Conservation (phyloP, 106 monocot species). For the Narthecium ossifragum region DNA sequence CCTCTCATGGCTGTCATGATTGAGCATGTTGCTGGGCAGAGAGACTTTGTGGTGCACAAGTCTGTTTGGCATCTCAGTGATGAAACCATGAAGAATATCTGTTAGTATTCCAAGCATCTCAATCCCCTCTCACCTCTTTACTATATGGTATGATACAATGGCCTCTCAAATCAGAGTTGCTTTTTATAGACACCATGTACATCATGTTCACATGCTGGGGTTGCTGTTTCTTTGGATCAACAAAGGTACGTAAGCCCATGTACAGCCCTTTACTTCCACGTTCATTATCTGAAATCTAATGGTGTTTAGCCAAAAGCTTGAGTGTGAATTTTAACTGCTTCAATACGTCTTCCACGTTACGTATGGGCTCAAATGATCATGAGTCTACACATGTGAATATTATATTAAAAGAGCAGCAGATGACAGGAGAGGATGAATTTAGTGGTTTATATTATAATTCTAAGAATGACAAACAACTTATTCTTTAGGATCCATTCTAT, state of each 20-base stretch:
- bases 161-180: too few species aligned
- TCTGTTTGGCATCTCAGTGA: slow-evolving; percentile 89
- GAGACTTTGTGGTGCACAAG: slow-evolving; percentile 69
- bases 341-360: too few species aligned
- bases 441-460: neutral
- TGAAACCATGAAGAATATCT: slow-evolving; percentile 59
- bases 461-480: neutral
- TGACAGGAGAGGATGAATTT: neutral
- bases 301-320: too few species aligned
- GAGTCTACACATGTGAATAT: too few species aligned
- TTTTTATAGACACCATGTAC: slow-evolving; percentile 71
- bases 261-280: too few species aligned
- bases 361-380: too few species aligned
- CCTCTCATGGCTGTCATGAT: slow-evolving; percentile 85
- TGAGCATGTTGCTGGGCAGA: slow-evolving; percentile 50
- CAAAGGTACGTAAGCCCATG: slow-evolving; percentile 56
- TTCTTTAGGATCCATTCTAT: slow-evolving; percentile 79
- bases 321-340: too few species aligned
- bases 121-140: neutral
- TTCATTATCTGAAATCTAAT: too few species aligned
- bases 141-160: neutral
- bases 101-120: slow-evolving; percentile 27
- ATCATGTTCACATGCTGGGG: slow-evolving; percentile 94
- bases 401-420: neutral
- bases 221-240: slow-evolving; percentile 82